Evolutionary conservation across 805 yeast species (phyloP), one percentile per base, ranked within the genome.

Genomic region (Henningerozyma blattae): DNA sequence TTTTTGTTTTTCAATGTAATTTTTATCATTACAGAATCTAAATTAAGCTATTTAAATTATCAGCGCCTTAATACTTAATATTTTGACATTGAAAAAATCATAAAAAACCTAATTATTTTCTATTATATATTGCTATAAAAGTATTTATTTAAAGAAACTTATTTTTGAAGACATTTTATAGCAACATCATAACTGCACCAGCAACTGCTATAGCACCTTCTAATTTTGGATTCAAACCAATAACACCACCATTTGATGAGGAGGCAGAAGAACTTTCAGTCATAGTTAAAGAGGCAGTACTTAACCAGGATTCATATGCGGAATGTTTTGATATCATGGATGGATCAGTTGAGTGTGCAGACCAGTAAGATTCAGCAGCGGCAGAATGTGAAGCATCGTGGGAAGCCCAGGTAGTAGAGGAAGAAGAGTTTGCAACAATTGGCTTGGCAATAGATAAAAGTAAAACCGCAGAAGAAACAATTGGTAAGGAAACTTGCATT

Each of bases 161-260:
- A n/a, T n/a, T n/a, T n/a, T n/a, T n/a, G n/a, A n/a, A n/a, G n/a
- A n/a, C n/a, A n/a, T n/a, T n/a, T 72, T 38, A 71, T 3, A 78
- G 77, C 9, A 68, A 54, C 72, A 72, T 70, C 76, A 72, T 72
- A 15, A 67, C 59, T n/a, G n/a, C n/a, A 1, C 77, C 77, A 12
- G 69, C 51, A 1, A 72, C 64, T 20, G 18, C 25, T 14, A 29
- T 15, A 20, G 26, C 26, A 18, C 31, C 26, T 20, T 16, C 13
- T 8, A n/a, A 10, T 13, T 18, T 20, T 15, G 26, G 18, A 14
- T 15, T 9, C 15, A 20, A 13, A 12, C 20, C 20, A 8, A 29
- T 7, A n/a, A 18, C 31, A 29, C 16, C 26, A 29, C 13, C 20
- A 14, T 20, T 14, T 4, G 26, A 14, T 7, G 14, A 24, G 4